Conservation (phyloP, 2,329 filamentous ascomycete genomes). For the Allantophomopsis cytisporea region DNA sequence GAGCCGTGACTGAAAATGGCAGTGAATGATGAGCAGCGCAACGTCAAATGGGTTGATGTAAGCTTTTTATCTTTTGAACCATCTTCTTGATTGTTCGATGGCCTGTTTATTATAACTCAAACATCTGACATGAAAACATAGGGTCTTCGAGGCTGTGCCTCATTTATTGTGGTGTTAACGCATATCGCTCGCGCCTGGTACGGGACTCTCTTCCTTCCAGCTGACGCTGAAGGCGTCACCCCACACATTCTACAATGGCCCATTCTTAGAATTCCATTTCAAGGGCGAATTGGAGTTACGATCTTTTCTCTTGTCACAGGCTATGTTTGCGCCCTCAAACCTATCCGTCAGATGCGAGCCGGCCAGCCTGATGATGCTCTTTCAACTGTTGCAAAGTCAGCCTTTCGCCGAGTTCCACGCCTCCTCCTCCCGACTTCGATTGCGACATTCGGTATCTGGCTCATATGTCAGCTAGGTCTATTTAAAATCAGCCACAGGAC, state of each 20-base stretch:
- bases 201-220: constrained; percentile 31
- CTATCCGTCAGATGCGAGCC: constrained; percentile 37
- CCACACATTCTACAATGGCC: constrained; percentile 41
- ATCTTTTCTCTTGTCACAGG: constrained; percentile 54
- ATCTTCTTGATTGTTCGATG: not conserved
- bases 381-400: constrained; percentile 37
- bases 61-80: constrained; percentile 14
- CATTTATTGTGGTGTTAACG: constrained; percentile 38
- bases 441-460: constrained; percentile 40
- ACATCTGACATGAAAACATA: constrained; percentile 12
- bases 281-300: constrained; percentile 50
- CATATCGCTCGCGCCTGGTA: constrained; percentile 38
- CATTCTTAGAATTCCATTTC: constrained; percentile 41
- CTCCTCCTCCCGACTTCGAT: constrained; percentile 42
- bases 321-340: constrained; percentile 49
- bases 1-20: not conserved
- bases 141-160: constrained; percentile 42
- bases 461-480: constrained; percentile 38
- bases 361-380: constrained; percentile 40
- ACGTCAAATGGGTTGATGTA: constrained; percentile 48
- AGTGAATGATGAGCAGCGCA: constrained; percentile 8
- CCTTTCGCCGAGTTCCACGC: constrained; percentile 42
- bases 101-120: constrained; percentile 1
- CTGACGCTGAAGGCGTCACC: constrained; percentile 25
- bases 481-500: constrained; percentile 39